A percentile compares a stretch with the other conserved stretches of the same genome.
phyloP scores from a whole-genome alignment of 371 early-diverging fungal genomes.

The Blastocladiella emersonii region DNA sequence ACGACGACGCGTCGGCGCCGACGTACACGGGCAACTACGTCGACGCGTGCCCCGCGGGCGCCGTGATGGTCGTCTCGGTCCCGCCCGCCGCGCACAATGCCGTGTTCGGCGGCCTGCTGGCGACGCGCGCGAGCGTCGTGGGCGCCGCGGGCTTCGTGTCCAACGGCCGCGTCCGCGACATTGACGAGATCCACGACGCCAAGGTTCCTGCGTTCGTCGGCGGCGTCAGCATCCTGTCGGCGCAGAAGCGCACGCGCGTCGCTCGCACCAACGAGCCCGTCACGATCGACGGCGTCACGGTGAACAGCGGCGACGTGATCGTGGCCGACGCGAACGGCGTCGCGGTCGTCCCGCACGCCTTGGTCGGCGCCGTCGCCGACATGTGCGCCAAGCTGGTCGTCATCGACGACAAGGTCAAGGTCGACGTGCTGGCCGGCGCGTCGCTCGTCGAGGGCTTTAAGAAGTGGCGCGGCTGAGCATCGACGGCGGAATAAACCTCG shows the following conservation, averaged over 20 bases:
- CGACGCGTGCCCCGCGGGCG: constrained; percentile 17
- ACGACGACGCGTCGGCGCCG: constrained; percentile 28
- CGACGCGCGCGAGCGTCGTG: constrained; percentile 47
- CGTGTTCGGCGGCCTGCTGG: constrained; percentile 71
- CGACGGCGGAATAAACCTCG: too few relatives aligned
- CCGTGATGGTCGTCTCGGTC: constrained; percentile 51
- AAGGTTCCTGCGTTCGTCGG: constrained; percentile 52
- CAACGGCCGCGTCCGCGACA: constrained; percentile 60
- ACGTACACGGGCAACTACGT: constrained; percentile 36
- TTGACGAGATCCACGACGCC: constrained; percentile 45
- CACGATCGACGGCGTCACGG: constrained; percentile 34
- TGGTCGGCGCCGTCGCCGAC: constrained; percentile 36
- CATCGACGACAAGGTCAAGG: constrained; percentile 33
- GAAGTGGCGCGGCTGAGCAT: not conserved
- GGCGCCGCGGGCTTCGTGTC: constrained; percentile 53
- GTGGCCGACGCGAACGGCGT: constrained; percentile 69
- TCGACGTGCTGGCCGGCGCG: not conserved
- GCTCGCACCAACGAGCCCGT: constrained; percentile 45
- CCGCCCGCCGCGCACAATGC: constrained; percentile 48
- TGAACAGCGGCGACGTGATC: constrained; percentile 55
- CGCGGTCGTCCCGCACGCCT: constrained; percentile 43
- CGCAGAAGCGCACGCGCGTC: constrained; percentile 48
- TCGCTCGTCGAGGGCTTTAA: not conserved
- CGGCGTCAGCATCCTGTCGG: constrained; percentile 48
- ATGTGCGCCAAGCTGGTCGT: constrained; percentile 35